Percentiles rank a stretch among this genome's conserved stretches.
phyloP scores from a whole-genome alignment of 441 rosid species.

The Breynia disticha region DNA sequence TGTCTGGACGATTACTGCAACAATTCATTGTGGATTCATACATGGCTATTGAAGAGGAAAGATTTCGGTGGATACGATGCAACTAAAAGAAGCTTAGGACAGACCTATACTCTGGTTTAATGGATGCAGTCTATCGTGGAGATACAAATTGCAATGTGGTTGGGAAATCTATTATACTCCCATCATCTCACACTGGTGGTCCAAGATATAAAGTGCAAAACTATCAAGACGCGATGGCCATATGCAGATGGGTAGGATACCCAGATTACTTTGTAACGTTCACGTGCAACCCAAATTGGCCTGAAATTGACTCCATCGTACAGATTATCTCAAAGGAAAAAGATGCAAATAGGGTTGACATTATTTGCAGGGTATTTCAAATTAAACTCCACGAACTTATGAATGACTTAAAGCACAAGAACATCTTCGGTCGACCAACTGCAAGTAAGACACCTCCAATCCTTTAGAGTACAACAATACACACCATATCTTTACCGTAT shows the following conservation, averaged over 20 bases:
- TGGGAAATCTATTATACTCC: background rate
- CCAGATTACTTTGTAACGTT: background rate
- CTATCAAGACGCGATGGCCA: slow-evolving; percentile 4
- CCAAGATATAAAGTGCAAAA: background rate
- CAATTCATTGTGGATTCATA: background rate
- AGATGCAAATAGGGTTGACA: background rate
- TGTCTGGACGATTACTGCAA: background rate
- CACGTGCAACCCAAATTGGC: slow-evolving; percentile 1
- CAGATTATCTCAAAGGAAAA: background rate
- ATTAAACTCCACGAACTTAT: background rate
- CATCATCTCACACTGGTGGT: background rate
- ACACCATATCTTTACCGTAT: background rate
- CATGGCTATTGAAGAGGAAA: background rate
- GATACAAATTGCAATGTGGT: background rate
- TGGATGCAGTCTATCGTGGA: background rate
- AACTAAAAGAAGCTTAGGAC: background rate
- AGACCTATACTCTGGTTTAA: background rate
- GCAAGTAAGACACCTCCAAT: background rate
- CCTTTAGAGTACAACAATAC: too few relatives aligned
- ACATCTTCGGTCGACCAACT: background rate
- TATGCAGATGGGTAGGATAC: background rate
- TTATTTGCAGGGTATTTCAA: background rate
- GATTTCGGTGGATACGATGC: background rate
- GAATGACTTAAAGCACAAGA: background rate
- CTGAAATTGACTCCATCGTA: background rate